phyloP scores from a whole-genome alignment of 2,329 filamentous ascomycete species.

The Colletotrichum endophyticum region DNA sequence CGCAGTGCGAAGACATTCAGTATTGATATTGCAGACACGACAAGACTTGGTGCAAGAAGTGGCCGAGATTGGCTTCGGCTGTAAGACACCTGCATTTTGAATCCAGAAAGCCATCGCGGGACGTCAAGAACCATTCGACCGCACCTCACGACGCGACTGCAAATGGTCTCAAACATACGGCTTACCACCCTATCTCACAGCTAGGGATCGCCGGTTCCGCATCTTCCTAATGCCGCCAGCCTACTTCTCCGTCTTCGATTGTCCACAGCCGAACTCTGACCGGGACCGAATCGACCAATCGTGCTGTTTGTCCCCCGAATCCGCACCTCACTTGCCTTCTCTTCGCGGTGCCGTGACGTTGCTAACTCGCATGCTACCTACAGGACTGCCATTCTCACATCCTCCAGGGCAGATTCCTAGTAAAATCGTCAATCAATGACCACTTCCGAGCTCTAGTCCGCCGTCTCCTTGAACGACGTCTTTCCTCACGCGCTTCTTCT shows the following conservation, averaged over 20 bases:
- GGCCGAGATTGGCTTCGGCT: not conserved
- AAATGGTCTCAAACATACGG: not conserved
- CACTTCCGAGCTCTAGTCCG: not conserved
- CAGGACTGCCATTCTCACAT: not conserved
- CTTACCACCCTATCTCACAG: not conserved
- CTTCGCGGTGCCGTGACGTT: not conserved
- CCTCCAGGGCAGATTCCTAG: not conserved
- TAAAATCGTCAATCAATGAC: not conserved
- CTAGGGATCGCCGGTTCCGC: not conserved
- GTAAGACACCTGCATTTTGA: not conserved
- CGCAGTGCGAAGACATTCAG: not conserved
- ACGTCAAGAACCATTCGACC: not conserved
- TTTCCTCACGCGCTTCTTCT: not conserved
- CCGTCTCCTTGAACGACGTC: not conserved
- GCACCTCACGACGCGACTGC: not conserved
- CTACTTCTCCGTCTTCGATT: not conserved
- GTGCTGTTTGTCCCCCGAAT: not conserved
- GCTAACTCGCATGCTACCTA: not conserved
- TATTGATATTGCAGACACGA: not conserved
- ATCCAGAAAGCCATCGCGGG: not conserved
- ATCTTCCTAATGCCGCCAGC: not conserved
- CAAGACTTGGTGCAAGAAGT: not conserved
- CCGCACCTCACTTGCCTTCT: not conserved
- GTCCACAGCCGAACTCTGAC: not conserved
- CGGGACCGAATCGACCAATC: not conserved